Base-by-base conservation (phyloP, 352 stramenopile genomes). In the Phytopythium ostracodes region DNA sequence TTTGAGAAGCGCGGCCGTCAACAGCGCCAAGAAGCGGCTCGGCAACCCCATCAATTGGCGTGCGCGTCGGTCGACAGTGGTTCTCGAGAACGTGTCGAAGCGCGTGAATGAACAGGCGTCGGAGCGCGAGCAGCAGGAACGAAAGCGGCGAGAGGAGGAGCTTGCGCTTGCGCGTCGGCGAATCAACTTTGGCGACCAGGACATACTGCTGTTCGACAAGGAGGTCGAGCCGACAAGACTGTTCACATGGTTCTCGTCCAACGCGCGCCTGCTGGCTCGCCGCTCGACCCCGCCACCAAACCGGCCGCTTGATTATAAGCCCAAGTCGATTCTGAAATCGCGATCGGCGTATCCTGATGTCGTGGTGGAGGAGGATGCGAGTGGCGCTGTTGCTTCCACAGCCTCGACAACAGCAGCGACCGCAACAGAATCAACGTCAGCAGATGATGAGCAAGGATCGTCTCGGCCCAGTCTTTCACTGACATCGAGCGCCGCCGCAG, bases 31-130 rank as follows among this genome's bases (percentile, higher is more conserved):
- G 20, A 72, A 72, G 56, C 59, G 65, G n/a, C 64, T 86, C 17
- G 77, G 76, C 1, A 73, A 64, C 14, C 22, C 74, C 10, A 66
- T 75, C 47, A 80, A 77, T 64, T 80, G 76, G 67, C 64, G 66
- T 29, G 75, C 77, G n/a, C 68, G 77, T 20, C 72, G 77, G 22
- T 82, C 77, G 12, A 86, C 77, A 8, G 69, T 83, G 9, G 65
- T 85, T 3, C 50, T 82, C 6, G 73, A 85, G 62, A 66, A 74
- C 36, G 72, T 85, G 14, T 71, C 33, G 27, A 73, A 66, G 55
- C 71, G 76, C 8, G 47, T 82, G 18, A 80, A 54, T 10, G 68
- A 72, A 15, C 68, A 73, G 17, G 58, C 65, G 18, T 24, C 42
- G 10, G 43, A 61, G 36, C 36, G 35, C 27, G 56, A 53, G 22